A percentile compares a stretch with the other conserved stretches of the same genome.
These are phyloP conservation scores for Arctium lappa DNA, from an alignment of 129 eudicot species.

Conservation along the genomic window DNA sequence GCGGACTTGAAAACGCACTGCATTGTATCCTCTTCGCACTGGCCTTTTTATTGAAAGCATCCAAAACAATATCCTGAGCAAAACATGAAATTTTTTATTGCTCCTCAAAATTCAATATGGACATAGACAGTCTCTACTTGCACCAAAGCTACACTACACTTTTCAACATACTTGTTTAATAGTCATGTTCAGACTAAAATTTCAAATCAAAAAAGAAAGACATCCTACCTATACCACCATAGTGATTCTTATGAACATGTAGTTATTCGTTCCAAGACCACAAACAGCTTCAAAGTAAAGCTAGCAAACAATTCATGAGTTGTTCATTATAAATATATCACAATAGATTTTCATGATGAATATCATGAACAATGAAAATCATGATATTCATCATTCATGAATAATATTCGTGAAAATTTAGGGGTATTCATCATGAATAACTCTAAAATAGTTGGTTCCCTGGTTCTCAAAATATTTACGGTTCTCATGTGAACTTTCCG, in stretches of 20 bases:
- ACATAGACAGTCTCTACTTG: no score
- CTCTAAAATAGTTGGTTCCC: not conserved
- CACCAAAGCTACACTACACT: no score
- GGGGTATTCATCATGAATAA: not conserved
- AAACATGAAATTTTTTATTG: not conserved
- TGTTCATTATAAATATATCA: not conserved
- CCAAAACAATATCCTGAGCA: conserved; percentile 34
- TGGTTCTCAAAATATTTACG: not conserved
- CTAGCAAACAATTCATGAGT: not conserved
- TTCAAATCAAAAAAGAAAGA: not conserved
- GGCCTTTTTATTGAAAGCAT: conserved; percentile 34
- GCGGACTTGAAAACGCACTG: conserved; percentile 31
- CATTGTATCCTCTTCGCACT: conserved; percentile 46
- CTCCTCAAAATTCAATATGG: not conserved
- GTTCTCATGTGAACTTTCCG: not conserved
- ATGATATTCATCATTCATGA: no score
- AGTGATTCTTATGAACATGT: not conserved
- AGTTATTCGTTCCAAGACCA: not conserved
- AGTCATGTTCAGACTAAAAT: not conserved
- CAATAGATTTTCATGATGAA: no score
- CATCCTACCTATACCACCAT: not conserved
- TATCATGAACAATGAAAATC: not conserved
- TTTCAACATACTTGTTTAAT: not conserved
- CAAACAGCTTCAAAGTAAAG: not conserved
- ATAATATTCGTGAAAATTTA: not conserved